A percentile compares a stretch with the other conserved stretches of the same genome.
phyloP scores from a whole-genome alignment of 2,329 filamentous ascomycete species.

The Rasamsonia emersonii region DNA sequence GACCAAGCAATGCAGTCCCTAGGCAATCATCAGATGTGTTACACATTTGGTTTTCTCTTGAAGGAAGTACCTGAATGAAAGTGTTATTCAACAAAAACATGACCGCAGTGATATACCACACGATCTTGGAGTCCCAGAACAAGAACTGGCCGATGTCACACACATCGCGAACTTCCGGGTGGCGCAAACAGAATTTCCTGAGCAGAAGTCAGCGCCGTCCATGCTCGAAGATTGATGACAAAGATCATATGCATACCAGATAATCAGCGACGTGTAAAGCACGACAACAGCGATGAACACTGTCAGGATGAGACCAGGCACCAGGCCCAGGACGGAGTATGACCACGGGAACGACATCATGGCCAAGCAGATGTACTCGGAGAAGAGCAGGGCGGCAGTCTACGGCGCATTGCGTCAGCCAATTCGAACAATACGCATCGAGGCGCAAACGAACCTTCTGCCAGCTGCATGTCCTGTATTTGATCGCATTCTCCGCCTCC shows the following conservation, averaged over 20 bases:
- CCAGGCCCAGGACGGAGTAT: constrained; percentile 77
- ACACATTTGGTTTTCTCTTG: constrained; percentile 2
- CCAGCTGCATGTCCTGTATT: constrained; percentile 92
- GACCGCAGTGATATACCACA: constrained; percentile 59
- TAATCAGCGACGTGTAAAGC: constrained; percentile 67
- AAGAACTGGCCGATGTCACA: constrained; percentile 95
- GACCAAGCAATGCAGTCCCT: constrained; percentile 73
- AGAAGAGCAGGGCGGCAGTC: constrained; percentile 84
- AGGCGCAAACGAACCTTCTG: constrained; percentile 54
- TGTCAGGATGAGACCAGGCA: constrained; percentile 78
- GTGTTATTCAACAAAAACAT: constrained; percentile 96
- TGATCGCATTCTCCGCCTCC: constrained; percentile 70
- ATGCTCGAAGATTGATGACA: constrained; percentile 9
- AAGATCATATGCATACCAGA: constrained; percentile 41
- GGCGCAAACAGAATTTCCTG: constrained; percentile 83
- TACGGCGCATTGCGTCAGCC: constrained; percentile 23
- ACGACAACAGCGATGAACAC: constrained; percentile 68
- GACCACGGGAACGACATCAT: constrained; percentile 97
- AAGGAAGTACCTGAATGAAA: constrained; percentile 60
- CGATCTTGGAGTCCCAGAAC: constrained; percentile 75
- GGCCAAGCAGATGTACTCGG: constrained; percentile 84
- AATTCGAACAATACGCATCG: constrained; percentile 1
- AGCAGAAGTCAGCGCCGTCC: constrained; percentile 20
- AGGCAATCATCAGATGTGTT: constrained; percentile 2
- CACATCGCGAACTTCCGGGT: constrained; percentile 85